Percentiles rank a stretch among this genome's conserved stretches.
Conservation (phyloP, 306 rosid genomes). For the Cucurbita moschata region DNA sequence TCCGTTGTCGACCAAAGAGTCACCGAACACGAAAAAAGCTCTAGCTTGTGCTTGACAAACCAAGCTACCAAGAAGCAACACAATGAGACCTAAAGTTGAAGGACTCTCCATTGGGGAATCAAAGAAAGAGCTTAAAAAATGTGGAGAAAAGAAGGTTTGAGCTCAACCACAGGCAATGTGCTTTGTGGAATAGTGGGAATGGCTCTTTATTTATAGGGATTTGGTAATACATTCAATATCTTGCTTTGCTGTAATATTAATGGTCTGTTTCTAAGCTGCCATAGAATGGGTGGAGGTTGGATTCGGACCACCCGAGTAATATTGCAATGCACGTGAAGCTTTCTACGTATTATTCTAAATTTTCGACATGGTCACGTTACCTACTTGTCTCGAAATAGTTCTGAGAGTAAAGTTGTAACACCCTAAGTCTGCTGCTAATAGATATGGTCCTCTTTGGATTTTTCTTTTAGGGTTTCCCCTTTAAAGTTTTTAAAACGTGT, state of each 20-base stretch:
- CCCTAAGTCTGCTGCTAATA: too few relatives aligned
- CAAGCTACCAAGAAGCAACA: neutral
- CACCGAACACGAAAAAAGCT: conserved; percentile 16
- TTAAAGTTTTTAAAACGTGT: too few relatives aligned
- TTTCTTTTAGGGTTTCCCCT: too few relatives aligned
- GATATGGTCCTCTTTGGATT: too few relatives aligned
- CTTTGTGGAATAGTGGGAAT: neutral
- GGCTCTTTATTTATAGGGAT: neutral
- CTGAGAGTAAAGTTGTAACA: too few relatives aligned
- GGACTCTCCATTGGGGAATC: neutral
- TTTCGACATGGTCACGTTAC: neutral
- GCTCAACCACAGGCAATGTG: neutral
- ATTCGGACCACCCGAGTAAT: neutral
- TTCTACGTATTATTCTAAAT: neutral
- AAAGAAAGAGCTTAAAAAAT: neutral
- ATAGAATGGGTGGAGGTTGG: neutral
- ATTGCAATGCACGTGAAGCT: neutral
- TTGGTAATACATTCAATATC: neutral
- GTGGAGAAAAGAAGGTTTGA: neutral
- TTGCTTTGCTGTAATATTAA: neutral
- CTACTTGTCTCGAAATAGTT: too few relatives aligned
- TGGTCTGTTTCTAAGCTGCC: neutral
- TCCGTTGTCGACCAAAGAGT: conserved; percentile 15
- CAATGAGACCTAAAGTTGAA: neutral
- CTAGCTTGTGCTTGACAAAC: neutral